These are phyloP conservation scores for Avena eriantha DNA, from an alignment of 176 grass and related monocot species.

Conservation along the genomic window DNA sequence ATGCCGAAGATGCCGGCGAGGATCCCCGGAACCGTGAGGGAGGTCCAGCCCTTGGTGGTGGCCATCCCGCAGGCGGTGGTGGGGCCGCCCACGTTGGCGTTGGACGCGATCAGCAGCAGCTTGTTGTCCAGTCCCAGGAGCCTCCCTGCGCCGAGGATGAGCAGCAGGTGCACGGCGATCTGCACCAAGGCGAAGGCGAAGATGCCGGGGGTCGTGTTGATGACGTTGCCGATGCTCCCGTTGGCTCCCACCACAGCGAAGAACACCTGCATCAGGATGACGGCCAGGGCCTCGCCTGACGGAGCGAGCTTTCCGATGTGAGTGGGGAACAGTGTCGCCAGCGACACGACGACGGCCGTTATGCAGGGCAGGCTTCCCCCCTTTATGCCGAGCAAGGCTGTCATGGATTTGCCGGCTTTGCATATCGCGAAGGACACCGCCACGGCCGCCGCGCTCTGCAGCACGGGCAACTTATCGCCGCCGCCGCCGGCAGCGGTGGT, in stretches of 20 bases:
- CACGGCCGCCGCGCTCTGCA: constrained; percentile 60
- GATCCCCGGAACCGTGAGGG: constrained; percentile 75
- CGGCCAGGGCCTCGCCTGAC: constrained; percentile 64
- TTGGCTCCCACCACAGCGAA: constrained; percentile 77
- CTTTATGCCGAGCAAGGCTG: constrained; percentile 56
- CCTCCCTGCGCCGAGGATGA: constrained; percentile 69
- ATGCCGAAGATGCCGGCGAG: constrained; percentile 60
- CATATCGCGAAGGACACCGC: constrained; percentile 69
- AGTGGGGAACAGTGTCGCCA: constrained; percentile 73
- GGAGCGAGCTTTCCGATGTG: constrained; percentile 60
- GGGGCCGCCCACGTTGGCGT: constrained; percentile 76
- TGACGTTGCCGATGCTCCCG: constrained; percentile 77
- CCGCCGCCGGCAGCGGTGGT: not conserved
- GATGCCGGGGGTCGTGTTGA: constrained; percentile 67
- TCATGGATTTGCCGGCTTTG: constrained; percentile 57
- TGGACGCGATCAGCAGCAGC: constrained; percentile 71
- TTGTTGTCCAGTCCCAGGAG: constrained; percentile 62
- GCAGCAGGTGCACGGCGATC: constrained; percentile 57
- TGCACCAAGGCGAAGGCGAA: constrained; percentile 72
- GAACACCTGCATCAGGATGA: constrained; percentile 84
- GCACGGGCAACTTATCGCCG: constrained; percentile 60
- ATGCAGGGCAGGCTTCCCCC: constrained; percentile 78
- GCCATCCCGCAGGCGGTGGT: constrained; percentile 94
- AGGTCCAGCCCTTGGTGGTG: constrained; percentile 72
- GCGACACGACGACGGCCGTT: constrained; percentile 68